phyloP scores from a whole-genome alignment of 2,329 filamentous ascomycete species.

The Aspergillus tubingensis region DNA sequence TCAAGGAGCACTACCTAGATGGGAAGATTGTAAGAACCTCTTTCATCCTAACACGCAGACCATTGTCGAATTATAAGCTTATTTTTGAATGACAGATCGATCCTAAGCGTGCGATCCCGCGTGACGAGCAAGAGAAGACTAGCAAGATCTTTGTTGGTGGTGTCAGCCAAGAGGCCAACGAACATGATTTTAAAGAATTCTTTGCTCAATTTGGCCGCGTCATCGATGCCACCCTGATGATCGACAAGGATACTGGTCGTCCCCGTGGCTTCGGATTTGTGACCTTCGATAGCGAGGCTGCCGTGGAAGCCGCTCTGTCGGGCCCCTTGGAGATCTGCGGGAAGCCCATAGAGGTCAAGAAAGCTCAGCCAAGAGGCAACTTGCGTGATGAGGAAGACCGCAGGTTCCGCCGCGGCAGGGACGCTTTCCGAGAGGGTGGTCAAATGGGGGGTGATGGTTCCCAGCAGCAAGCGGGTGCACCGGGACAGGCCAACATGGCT shows the following conservation, averaged over 20 bases:
- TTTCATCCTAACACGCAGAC: conserved; percentile 9
- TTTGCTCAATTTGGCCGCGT: conserved; percentile 96
- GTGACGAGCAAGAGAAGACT: conserved; percentile 96
- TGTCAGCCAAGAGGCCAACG: conserved; percentile 94
- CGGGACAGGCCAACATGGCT: conserved; percentile 43
- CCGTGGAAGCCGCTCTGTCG: conserved; percentile 86
- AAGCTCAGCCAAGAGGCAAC: conserved; percentile 92
- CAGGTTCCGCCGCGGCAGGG: conserved; percentile 50
- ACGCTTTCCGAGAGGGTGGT: conserved; percentile 44
- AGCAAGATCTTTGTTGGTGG: conserved; percentile 99
- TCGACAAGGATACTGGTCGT: conserved; percentile 98
- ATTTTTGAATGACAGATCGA: conserved; percentile 69
- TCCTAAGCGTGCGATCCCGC: conserved; percentile 93
- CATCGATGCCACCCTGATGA: conserved; percentile 97
- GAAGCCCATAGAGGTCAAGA: conserved; percentile 97
- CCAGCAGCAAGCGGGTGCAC: conserved; percentile 51
- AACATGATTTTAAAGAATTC: conserved; percentile 93
- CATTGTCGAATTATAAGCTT: conserved; percentile 20
- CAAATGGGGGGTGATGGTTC: conserved; percentile 40
- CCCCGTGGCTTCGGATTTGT: conserved; percentile 97
- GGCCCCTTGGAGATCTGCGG: conserved; percentile 87
- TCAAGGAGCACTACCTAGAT: conserved; percentile 97
- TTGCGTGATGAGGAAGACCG: conserved; percentile 83
- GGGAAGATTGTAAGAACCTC: conserved; percentile 82
- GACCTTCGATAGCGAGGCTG: conserved; percentile 93